Percentiles rank a stretch among this genome's conserved stretches.
These are phyloP conservation scores for Laburnicola sp. DNA, from an alignment of 2,329 filamentous ascomycete species.

Conservation along the genomic window DNA sequence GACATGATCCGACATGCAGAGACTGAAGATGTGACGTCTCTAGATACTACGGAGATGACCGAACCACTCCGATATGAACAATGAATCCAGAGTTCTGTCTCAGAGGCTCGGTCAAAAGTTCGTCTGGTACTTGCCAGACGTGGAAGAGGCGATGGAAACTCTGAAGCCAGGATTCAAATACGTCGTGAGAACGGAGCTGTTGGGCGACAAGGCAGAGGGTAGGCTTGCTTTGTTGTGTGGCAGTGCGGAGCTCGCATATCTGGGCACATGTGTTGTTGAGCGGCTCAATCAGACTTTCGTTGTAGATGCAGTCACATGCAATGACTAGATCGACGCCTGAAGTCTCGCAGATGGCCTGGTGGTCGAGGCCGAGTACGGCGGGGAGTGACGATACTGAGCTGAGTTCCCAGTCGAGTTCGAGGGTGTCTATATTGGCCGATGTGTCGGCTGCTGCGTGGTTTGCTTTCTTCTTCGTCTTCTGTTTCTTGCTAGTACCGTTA, in stretches of 20 bases:
- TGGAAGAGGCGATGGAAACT: constrained; percentile 68
- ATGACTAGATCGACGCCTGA: constrained; percentile 69
- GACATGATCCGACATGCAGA: neutral
- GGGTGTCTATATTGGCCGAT: constrained; percentile 56
- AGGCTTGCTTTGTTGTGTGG: constrained; percentile 42
- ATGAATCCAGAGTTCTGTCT: constrained; percentile 72
- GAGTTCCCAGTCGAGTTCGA: constrained; percentile 80
- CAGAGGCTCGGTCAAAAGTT: constrained; percentile 61
- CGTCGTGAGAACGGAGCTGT: constrained; percentile 80
- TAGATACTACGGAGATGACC: constrained; percentile 13
- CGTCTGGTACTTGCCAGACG: constrained; percentile 75
- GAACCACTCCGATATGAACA: constrained; percentile 68
- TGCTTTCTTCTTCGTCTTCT: constrained; percentile 15
- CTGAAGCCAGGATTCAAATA: constrained; percentile 80
- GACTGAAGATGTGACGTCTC: neutral
- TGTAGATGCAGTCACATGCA: constrained; percentile 94
- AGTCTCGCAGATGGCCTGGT: constrained; percentile 33
- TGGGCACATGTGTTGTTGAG: constrained; percentile 82
- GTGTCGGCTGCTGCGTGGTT: neutral
- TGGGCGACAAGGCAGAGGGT: constrained; percentile 83
- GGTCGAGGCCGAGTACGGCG: constrained; percentile 52
- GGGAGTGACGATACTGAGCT: constrained; percentile 52
- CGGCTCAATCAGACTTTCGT: constrained; percentile 79
- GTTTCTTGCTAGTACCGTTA: constrained; percentile 10
- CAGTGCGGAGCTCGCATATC: constrained; percentile 64